Evolutionary conservation across 2,329 filamentous ascomycete species (phyloP), one percentile per base, ranked within the genome.

Genomic region (Penicillium glabrum): DNA sequence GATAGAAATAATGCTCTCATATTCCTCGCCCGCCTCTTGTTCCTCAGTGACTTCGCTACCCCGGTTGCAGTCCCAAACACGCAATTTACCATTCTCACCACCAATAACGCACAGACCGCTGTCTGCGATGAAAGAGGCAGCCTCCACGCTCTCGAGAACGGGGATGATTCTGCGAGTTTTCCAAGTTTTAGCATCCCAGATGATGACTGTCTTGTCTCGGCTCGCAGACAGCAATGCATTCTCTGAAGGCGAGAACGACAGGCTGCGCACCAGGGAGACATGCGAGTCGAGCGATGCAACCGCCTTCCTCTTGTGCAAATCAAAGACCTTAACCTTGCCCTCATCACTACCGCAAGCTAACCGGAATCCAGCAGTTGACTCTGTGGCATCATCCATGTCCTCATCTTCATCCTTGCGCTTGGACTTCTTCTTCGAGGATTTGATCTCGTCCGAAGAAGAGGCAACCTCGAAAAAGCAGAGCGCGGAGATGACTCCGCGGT

Each of bases 281-380:
- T 99, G 96, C 0, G 92, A 95, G 59, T 98, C 92, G 31, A 96
- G 80, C 19, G 87, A 86, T 21, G 90, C 89, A 23, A 91, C 81
- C 57, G 88, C 87, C 61, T 85, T 90, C 54, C 90, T 85, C 77
- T 91, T 96, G 75, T 93, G 87, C 56, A 99, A 77, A 76, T 98
- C 90, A 90, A 93, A 99, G 23, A 99, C 84, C 21, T 90, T 84
- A 52, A 99, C 84, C 69, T 93, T 96, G 31, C 95, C 95, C 72
- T 98, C 93, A 74, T 99, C 96, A 59, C 90, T 92, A 61, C 93
- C 95, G 33, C 92, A 96, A 5, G 92, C 93, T 16, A 99, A 82
- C 46, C 91, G 83, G 72, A 96, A 96, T 27, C 86, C 82, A 76
- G 74, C 81, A 62, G 68, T 83, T 62, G 69, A 80, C 43, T 81